Conservation (phyloP, 495 filamentous ascomycete species). For the Cladorrhinum samala region DNA sequence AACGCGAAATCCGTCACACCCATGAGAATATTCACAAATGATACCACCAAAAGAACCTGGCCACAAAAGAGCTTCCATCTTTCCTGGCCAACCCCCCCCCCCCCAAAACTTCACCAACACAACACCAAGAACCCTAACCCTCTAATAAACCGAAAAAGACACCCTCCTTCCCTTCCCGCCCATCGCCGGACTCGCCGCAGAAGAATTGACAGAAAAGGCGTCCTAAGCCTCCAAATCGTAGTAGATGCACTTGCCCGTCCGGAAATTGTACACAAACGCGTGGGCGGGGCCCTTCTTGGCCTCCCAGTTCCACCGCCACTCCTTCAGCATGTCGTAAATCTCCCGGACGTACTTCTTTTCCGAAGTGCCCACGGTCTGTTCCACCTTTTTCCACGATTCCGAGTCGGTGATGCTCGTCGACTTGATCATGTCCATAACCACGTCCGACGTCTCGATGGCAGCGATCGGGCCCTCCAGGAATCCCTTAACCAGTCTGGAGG, state of each 20-base stretch:
- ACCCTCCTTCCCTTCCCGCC: not conserved
- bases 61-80: too few species aligned
- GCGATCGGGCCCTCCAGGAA: slow-evolving; percentile 72
- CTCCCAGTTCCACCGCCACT: slow-evolving; percentile 53
- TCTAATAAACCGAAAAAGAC: not conserved
- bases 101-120: too few species aligned
- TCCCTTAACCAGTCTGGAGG: slow-evolving; percentile 55
- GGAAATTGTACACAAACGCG: slow-evolving; percentile 76
- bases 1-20: too few species aligned
- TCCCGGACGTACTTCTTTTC: slow-evolving; percentile 86
- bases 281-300: slow-evolving; percentile 48
- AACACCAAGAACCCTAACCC: too few species aligned
- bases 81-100: too few species aligned
- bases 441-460: slow-evolving; percentile 83
- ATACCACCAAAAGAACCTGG: too few species aligned
- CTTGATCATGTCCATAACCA: slow-evolving; percentile 72
- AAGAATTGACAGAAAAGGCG: not conserved
- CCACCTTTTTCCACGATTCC: slow-evolving; percentile 79
- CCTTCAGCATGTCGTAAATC: slow-evolving; percentile 68
- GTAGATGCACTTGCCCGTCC: slow-evolving; percentile 67
- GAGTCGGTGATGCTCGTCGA: slow-evolving; percentile 70
- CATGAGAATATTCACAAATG: too few species aligned
- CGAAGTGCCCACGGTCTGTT: slow-evolving; percentile 66
- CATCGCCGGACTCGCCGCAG: not conserved
- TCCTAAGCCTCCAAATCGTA: slow-evolving; percentile 58